Evolutionary conservation across 495 filamentous ascomycete species (phyloP).

Genomic region (Rhypophila decipiens): DNA sequence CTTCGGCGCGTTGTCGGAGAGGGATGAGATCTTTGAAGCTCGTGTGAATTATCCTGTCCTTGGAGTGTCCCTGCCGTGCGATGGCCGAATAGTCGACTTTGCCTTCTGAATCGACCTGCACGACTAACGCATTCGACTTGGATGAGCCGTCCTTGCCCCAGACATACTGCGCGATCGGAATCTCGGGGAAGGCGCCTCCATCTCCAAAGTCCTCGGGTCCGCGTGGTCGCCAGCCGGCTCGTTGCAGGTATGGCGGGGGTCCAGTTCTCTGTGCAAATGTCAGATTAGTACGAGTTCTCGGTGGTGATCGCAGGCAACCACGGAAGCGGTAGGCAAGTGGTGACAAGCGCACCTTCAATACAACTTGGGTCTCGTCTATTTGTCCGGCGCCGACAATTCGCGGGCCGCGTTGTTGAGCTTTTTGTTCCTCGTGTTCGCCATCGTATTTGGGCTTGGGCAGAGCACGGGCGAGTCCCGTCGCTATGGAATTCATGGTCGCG

Average conservation of each 20-base stretch:
- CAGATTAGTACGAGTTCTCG: slow-evolving; percentile 11
- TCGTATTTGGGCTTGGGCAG: slow-evolving; percentile 87
- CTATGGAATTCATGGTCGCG: slow-evolving; percentile 59
- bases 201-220: slow-evolving; percentile 87
- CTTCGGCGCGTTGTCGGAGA: slow-evolving; percentile 85
- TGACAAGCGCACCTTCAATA: slow-evolving; percentile 55
- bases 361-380: slow-evolving; percentile 79
- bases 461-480: slow-evolving; percentile 69
- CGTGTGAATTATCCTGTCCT: slow-evolving; percentile 80
- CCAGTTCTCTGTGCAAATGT: slow-evolving; percentile 56
- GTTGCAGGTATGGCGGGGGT: slow-evolving; percentile 80
- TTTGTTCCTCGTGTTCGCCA: slow-evolving; percentile 75
- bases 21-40: slow-evolving; percentile 97
- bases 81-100: slow-evolving; percentile 97
- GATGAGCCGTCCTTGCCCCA: slow-evolving; percentile 75
- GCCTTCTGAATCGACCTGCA: slow-evolving; percentile 85
- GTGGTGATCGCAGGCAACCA: not conserved
- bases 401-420: slow-evolving; percentile 68
- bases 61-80: slow-evolving; percentile 80
- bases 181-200: slow-evolving; percentile 93
- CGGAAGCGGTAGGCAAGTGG: not conserved
- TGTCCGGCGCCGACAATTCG: slow-evolving; percentile 71
- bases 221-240: slow-evolving; percentile 81
- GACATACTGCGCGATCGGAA: slow-evolving; percentile 90
- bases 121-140: slow-evolving; percentile 78